Evolutionary conservation across 371 early-diverging fungal genomes (phyloP), one percentile per base, ranked within the genome.

Genomic region (Phascolomyces articulosus): DNA sequence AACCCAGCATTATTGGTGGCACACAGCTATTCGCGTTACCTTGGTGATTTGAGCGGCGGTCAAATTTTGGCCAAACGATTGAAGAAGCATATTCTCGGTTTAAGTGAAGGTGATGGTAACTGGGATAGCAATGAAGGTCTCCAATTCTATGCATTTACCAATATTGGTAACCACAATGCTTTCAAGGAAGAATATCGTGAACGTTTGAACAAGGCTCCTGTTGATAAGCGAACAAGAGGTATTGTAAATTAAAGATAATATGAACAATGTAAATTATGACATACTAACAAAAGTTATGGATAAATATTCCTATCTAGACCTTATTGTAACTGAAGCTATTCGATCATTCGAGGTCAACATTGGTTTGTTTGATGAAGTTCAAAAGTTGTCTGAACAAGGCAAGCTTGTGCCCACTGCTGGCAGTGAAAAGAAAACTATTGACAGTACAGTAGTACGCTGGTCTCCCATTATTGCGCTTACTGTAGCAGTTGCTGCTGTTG

Each of bases 31-130:
- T 74, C 85, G 24, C 85, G 89, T 27, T 88, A 88, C 66, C 65
- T 88, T 1, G 89, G 89, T 56, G 89, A 88, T 63, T 72, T 88
- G 55, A 83, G 85, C 18, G 82, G 80, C 61, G 89, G 89, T 49
- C 89, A 87, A 58, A 84, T 87, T 44, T 55, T 88, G 55, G 73
- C 83, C 56, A 84, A 83, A 61, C 71, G 83, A 38, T 67, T 87
- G 16, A 83, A 85, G 65, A 86, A 85, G 65, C 67, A 72, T 40
- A 74, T 85, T n/a, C 53, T 78, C 15, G 61, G 74, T 27, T 31
- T 79, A 15, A 58, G 65, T 8, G 79, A 80, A 64, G 60, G 58
- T 9, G 79, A 74, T 26, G 69, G 72, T 54, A 40, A 58, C 9
- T 79, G 79, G 83, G 80, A 80, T 62, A 63, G 74, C 9, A 71